A percentile compares a stretch with the other conserved stretches of the same genome.
Conservation (phyloP, 139 green algal species). For the Chlamydomonas sphaeroides region DNA sequence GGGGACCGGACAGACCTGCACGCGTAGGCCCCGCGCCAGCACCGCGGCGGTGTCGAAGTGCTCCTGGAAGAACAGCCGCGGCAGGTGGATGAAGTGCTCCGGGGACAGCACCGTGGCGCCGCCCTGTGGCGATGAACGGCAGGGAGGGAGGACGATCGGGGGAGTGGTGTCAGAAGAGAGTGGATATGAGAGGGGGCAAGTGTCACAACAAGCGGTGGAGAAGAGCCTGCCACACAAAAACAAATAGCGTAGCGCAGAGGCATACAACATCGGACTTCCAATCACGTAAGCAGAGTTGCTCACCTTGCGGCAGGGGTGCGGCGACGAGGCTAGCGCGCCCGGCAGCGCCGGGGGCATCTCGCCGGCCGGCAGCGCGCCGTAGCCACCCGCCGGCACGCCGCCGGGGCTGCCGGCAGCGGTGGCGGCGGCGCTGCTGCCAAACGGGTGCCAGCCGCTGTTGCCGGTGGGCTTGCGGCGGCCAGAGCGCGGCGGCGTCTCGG, state of each 20-base stretch:
- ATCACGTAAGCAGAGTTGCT: too few relatives aligned
- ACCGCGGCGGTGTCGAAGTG: slow-evolving; percentile 43
- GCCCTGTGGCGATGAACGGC: background rate
- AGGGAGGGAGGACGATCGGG: background rate
- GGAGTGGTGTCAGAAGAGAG: too few relatives aligned
- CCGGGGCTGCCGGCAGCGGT: background rate
- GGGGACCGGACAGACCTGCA: slow-evolving; percentile 1
- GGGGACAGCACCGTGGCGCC: slow-evolving; percentile 32
- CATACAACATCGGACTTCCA: background rate
- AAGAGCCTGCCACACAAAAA: too few relatives aligned
- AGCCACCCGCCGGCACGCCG: slow-evolving; percentile 2
- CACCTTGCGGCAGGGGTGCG: slow-evolving; percentile 40
- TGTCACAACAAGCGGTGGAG: too few relatives aligned
- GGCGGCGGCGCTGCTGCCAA: background rate
- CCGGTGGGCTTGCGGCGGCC: too few relatives aligned
- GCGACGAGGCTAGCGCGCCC: slow-evolving; percentile 14
- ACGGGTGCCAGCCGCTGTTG: too few relatives aligned
- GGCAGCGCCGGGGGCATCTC: slow-evolving; percentile 37
- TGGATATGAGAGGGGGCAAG: background rate
- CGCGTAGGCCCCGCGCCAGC: slow-evolving; percentile 22
- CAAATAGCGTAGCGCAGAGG: background rate
- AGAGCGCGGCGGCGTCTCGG: too few relatives aligned
- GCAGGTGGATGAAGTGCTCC: slow-evolving; percentile 55
- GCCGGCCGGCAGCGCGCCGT: slow-evolving; percentile 25
- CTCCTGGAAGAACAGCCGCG: slow-evolving; percentile 46